Evolutionary conservation across 2,329 filamentous ascomycete species (phyloP).

Genomic region (Neonectria coccinea): DNA sequence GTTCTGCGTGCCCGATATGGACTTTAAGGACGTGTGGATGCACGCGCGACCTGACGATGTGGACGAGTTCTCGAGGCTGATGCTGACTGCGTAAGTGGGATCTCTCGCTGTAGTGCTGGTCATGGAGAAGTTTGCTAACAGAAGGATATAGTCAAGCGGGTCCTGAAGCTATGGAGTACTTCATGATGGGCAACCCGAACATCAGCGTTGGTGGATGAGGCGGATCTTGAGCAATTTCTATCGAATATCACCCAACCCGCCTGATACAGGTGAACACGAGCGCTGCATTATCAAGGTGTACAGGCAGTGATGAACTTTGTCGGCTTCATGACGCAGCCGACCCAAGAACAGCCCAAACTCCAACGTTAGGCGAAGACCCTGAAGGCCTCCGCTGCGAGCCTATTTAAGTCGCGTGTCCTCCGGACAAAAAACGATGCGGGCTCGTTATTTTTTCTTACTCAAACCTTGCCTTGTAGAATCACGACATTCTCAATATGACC

Average conservation of each 20-base stretch:
- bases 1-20: conserved; percentile 50
- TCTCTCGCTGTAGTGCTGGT: neutral
- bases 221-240: neutral
- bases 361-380: neutral
- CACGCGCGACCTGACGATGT: conserved; percentile 52
- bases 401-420: neutral
- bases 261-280: neutral
- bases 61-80: conserved; percentile 55
- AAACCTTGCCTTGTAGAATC: neutral
- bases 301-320: neutral
- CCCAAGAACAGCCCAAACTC: neutral
- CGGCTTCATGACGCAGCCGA: neutral
- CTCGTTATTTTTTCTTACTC: neutral
- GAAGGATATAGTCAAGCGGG: conserved; percentile 49
- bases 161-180: conserved; percentile 52
- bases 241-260: neutral
- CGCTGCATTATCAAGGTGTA: neutral
- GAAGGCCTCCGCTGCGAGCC: neutral
- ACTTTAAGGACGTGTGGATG: conserved; percentile 53
- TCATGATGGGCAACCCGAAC: conserved; percentile 47
- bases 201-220: conserved; percentile 28
- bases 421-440: neutral
- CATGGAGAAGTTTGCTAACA: neutral
- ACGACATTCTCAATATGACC: neutral
- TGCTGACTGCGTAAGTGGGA: conserved; percentile 53